Base-by-base conservation (phyloP, 768 basidiomycete species). In the Pseudohyphozyma bogoriensis region DNA sequence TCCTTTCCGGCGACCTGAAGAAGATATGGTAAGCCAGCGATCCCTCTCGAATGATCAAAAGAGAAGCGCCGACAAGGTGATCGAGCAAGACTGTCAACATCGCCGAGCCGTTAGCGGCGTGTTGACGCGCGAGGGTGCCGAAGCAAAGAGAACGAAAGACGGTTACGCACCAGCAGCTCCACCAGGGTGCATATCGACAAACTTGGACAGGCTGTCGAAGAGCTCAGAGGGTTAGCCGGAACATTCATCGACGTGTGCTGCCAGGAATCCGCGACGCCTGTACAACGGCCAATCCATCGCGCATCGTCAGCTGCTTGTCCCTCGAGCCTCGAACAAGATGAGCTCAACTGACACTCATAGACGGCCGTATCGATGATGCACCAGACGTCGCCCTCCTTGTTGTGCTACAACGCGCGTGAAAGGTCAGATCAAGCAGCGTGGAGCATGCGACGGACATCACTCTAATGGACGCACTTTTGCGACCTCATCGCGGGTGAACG, bases 311-410 rank as follows among this genome's bases (percentile, higher is more conserved):
- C 45, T 26, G 28, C 16, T 24, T 26, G 18, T 46, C 26, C 26
- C 24, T 13, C 26, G 8, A 12, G 26, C 26, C 6, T 11, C 46
- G 46, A 29, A 24, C 24, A 12, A n/a, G 26, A n/a, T 22, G 33
- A 24, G 42, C 20, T 22, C 12, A 2, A n/a, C 26, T 20, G 3
- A 54, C 53, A 29, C 53, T 42, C 66, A 47, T 68, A 68, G 28
- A 59, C 57, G 20, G 56, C 51, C 46, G 47, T 40, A 44, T 59
- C 87, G 53, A 89, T 78, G 42, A 85, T 76, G 54, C 89, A 79
- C 87, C 88, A 91, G 83, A 91, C 77, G 76, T 91, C 89, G 54
- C 81, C 86, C 26, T 78, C 76, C 68, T 80, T 85, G 74, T 85
- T 85, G 75, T 91, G 88, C 82, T 86, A 63, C 53, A 37, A 39